These are phyloP conservation scores for Coemansia sp. DNA, from an alignment of 192 early-diverging fungal genomes.

Conservation along the genomic window DNA sequence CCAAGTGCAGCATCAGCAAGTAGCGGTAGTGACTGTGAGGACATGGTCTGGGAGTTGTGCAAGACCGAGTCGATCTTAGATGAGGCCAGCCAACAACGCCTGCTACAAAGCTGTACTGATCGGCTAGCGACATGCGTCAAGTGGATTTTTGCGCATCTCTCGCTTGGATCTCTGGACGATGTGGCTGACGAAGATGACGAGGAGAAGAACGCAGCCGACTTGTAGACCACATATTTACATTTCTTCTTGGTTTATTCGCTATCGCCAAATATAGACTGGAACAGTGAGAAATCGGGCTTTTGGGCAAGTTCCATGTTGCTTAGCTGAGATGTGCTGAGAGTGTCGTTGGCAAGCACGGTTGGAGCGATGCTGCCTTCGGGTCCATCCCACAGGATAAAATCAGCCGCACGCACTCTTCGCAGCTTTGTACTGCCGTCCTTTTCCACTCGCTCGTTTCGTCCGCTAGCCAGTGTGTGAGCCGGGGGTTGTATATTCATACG, in stretches of 20 bases:
- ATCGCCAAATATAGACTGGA: conserved; percentile 35
- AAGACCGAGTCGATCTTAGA: conserved; percentile 7
- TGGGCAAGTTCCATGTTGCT: neutral
- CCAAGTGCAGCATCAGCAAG: neutral
- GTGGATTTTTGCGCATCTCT: neutral
- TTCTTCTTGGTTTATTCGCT: neutral
- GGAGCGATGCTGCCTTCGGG: neutral
- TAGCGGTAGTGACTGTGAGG: neutral
- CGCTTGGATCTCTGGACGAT: neutral
- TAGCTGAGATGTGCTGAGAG: neutral
- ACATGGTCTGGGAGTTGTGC: conserved; percentile 7
- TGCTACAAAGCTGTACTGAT: neutral
- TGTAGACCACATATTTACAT: neutral
- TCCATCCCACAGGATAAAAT: conserved; percentile 22
- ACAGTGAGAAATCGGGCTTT: conserved; percentile 25
- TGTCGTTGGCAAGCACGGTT: conserved; percentile 17
- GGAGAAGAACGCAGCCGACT: conserved; percentile 4
- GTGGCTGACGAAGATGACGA: neutral
- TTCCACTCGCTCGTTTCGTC: neutral
- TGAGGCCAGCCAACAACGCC: neutral
- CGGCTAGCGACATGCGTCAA: neutral
- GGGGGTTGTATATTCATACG: conserved; percentile 32
- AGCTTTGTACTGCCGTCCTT: neutral
- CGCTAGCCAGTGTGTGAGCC: neutral
- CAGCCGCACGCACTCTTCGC: conserved; percentile 24